Conservation (phyloP, 371 early-diverging fungal genomes). For the Mortierella sp. region DNA sequence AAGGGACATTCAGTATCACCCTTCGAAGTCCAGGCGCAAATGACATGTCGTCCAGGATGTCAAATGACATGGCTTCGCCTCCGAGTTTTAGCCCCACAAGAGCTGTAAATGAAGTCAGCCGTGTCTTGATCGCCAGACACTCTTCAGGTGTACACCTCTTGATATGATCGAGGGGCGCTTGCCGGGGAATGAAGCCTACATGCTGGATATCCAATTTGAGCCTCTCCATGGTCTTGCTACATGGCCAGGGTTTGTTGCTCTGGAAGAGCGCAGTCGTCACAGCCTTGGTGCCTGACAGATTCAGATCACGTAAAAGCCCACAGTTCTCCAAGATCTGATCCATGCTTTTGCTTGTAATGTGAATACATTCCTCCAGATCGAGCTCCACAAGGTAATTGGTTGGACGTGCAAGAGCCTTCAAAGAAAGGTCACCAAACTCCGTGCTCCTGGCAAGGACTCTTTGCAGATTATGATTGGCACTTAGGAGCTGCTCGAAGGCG, state of each 20-base stretch:
- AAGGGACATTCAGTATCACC: background rate
- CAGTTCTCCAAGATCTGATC: conserved; percentile 12
- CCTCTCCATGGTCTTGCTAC: background rate
- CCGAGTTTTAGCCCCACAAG: conserved; percentile 1
- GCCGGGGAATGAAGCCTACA: background rate
- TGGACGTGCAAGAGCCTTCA: background rate
- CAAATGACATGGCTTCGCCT: conserved; percentile 1
- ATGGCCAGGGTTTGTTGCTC: conserved; percentile 5
- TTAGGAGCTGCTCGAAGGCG: conserved; percentile 1
- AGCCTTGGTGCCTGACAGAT: conserved; percentile 1
- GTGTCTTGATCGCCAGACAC: background rate
- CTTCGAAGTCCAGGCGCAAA: conserved; percentile 9
- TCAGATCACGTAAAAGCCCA: background rate
- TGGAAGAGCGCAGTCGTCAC: conserved; percentile 11
- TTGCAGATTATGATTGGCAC: background rate
- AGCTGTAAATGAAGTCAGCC: conserved; percentile 2
- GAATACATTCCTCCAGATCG: conserved; percentile 3
- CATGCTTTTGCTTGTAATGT: background rate
- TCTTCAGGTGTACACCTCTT: conserved; percentile 2
- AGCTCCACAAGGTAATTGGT: conserved; percentile 5
- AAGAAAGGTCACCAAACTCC: background rate
- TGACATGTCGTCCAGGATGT: conserved; percentile 2
- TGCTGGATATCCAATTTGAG: conserved; percentile 15
- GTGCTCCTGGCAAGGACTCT: background rate
- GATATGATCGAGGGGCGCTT: background rate